Evolutionary conservation across 495 filamentous ascomycete genomes (phyloP).

Genomic region (Aspergillus campestris): DNA sequence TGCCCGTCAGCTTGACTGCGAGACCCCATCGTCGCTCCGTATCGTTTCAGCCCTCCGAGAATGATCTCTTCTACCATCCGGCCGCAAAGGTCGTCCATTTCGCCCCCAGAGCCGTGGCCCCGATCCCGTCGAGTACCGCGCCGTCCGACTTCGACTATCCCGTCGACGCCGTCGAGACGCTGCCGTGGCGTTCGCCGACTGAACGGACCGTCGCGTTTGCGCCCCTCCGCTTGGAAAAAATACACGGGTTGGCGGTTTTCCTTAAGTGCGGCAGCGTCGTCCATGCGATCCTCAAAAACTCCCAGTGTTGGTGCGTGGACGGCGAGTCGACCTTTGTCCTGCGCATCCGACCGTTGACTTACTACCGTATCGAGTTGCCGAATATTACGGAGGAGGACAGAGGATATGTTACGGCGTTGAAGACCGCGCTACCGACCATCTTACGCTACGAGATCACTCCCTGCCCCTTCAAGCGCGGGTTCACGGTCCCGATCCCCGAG

Average conservation of each 20-base stretch:
- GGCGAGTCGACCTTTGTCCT: constrained; percentile 74
- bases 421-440: constrained; percentile 57
- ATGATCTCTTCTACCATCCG: constrained; percentile 63
- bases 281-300: constrained; percentile 77
- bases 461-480: constrained; percentile 74
- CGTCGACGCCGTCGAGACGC: constrained; percentile 39
- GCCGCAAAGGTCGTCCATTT: constrained; percentile 60
- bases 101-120: constrained; percentile 33
- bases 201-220: constrained; percentile 80
- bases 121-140: constrained; percentile 32
- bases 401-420: constrained; percentile 52
- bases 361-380: constrained; percentile 84
- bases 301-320: constrained; percentile 88
- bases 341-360: constrained; percentile 67
- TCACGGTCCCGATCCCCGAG: constrained; percentile 68
- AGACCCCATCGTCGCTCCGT: constrained; percentile 25
- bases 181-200: constrained; percentile 65
- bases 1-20: constrained; percentile 43
- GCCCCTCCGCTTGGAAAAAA: constrained; percentile 68
- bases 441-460: constrained; percentile 79
- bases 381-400: constrained; percentile 50
- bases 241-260: constrained; percentile 74
- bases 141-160: constrained; percentile 41
- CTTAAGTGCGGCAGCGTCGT: constrained; percentile 73
- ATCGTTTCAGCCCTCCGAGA: constrained; percentile 41